These are phyloP conservation scores for Pyrrhoderma noxium DNA, from an alignment of 1,284 basidiomycete species.

Conservation along the genomic window DNA sequence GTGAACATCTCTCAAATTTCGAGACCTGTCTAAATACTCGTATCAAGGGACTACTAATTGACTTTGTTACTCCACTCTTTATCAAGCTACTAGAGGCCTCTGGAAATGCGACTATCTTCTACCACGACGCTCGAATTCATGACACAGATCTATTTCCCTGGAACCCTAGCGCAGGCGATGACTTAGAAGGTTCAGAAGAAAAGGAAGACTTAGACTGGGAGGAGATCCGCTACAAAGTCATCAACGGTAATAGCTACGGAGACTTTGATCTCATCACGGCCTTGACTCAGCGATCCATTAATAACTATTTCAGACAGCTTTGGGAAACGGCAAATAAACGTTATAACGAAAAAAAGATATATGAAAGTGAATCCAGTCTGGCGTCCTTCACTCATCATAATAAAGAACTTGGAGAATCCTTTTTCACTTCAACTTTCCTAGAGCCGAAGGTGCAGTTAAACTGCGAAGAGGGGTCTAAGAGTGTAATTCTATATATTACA, in stretches of 20 bases:
- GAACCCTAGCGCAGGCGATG: too few species aligned
- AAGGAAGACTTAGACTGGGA: constrained; percentile 8
- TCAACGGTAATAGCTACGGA: constrained; percentile 8
- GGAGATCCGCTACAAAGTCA: constrained; percentile 3
- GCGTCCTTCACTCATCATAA: constrained; percentile 10
- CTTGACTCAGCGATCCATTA: constrained; percentile 28
- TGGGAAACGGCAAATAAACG: constrained; percentile 13
- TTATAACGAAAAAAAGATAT: background rate
- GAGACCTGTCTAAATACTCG: constrained; percentile 22
- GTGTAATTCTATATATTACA: constrained; percentile 15
- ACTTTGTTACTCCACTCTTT: constrained; percentile 27
- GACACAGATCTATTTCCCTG: background rate
- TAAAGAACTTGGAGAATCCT: background rate
- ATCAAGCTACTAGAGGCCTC: constrained; percentile 25
- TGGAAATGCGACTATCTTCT: constrained; percentile 25
- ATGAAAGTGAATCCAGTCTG: constrained; percentile 9
- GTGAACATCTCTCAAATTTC: constrained; percentile 24
- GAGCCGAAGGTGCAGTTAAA: constrained; percentile 13
- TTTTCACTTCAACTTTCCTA: constrained; percentile 10
- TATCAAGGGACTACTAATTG: constrained; percentile 23
- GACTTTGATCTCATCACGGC: constrained; percentile 29
- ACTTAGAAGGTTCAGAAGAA: background rate
- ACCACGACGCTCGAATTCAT: constrained; percentile 5
- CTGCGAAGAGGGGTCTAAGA: constrained; percentile 7
- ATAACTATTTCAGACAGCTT: constrained; percentile 24